Percentiles rank a stretch among this genome's conserved stretches.
Evolutionary conservation across 305 asterid genomes (phyloP).

Genomic region (Andrographis paniculata): DNA sequence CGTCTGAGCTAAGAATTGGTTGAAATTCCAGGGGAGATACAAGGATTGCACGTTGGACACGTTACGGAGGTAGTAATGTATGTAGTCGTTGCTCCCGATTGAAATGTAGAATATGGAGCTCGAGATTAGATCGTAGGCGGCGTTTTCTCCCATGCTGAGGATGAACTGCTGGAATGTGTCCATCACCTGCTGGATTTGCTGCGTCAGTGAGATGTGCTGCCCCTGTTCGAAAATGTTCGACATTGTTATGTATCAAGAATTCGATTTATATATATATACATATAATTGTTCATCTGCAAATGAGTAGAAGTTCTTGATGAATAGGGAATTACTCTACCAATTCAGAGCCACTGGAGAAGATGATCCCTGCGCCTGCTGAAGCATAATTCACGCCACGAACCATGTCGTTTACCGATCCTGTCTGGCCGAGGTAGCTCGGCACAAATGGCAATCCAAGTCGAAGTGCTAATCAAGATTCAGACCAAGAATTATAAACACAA

Average conservation of each 20-base stretch:
- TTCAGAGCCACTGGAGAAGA: conserved; percentile 88
- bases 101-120: conserved; percentile 79
- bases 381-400: conserved; percentile 79
- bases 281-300: too few relatives aligned
- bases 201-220: conserved; percentile 78
- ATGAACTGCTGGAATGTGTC: conserved; percentile 78
- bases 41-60: conserved; percentile 64
- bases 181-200: conserved; percentile 86
- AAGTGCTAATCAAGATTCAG: conserved; percentile 35
- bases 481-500: conserved; percentile 4
- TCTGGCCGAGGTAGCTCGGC: conserved; percentile 76
- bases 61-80: conserved; percentile 87
- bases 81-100: conserved; percentile 87
- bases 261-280: too few relatives aligned
- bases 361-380: conserved; percentile 92
- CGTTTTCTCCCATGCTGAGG: conserved; percentile 72
- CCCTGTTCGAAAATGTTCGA: conserved; percentile 45
- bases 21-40: conserved; percentile 81
- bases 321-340: conserved; percentile 37
- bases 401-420: conserved; percentile 58
- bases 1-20: conserved; percentile 53
- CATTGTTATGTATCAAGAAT: not conserved
- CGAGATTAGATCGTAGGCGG: conserved; percentile 51
- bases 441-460: conserved; percentile 79
- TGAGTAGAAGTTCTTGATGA: not conserved